These are phyloP conservation scores for Chaetomium strumarium DNA, from an alignment of 2,329 filamentous ascomycete species.

Conservation along the genomic window DNA sequence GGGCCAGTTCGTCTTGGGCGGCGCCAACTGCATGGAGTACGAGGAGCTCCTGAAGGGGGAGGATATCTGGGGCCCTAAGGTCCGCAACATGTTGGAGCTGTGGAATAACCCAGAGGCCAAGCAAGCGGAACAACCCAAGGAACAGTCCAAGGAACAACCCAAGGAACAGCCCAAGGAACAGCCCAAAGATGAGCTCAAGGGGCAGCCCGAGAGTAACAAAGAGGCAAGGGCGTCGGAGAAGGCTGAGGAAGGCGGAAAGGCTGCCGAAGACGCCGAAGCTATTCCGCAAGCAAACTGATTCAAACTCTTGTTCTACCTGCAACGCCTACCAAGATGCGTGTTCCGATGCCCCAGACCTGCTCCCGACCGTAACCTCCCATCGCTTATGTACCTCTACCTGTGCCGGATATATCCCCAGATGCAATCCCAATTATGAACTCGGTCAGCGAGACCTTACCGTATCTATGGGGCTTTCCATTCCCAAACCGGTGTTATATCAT, in stretches of 20 bases:
- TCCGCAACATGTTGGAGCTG: conserved; percentile 49
- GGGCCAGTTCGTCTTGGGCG: conserved; percentile 68
- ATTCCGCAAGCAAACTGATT: too few relatives aligned
- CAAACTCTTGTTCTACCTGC: too few relatives aligned
- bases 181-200: conserved; percentile 6
- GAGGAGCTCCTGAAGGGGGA: conserved; percentile 70
- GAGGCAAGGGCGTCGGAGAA: not conserved
- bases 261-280: not conserved
- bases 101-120: conserved; percentile 26
- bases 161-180: too few relatives aligned
- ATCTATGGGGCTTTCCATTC: too few relatives aligned
- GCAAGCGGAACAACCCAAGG: conserved; percentile 16
- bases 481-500: not conserved
- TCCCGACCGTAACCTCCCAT: too few relatives aligned
- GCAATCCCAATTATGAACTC: too few relatives aligned
- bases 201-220: conserved; percentile 7
- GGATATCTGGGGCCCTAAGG: conserved; percentile 72
- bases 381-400: too few relatives aligned
- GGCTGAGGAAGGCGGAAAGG: not conserved
- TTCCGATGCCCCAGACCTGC: too few relatives aligned
- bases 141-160: conserved; percentile 16
- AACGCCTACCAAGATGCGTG: too few relatives aligned
- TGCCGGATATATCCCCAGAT: too few relatives aligned
- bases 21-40: conserved; percentile 70
- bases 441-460: too few relatives aligned